Percentiles rank a stretch among this genome's conserved stretches.
Conservation (phyloP, 805 yeast genomes). For the Candida alai region DNA sequence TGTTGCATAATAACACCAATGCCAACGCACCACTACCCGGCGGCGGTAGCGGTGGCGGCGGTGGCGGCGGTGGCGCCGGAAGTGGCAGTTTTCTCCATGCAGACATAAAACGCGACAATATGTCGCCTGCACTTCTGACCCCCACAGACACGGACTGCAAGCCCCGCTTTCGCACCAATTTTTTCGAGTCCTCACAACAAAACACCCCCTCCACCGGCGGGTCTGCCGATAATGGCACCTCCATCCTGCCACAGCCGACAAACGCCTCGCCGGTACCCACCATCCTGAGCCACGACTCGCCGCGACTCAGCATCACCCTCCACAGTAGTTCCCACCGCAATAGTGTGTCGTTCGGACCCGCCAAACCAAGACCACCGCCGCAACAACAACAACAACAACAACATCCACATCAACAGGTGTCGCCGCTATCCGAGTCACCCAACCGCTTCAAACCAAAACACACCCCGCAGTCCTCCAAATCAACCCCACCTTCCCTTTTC, state of each 20-base stretch:
- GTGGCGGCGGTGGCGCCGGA: conserved; percentile 1
- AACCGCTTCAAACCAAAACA: conserved; percentile 1
- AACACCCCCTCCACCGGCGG: conserved; percentile 4
- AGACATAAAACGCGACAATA: background rate
- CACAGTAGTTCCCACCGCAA: conserved; percentile 9
- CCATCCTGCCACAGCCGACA: conserved; percentile 3
- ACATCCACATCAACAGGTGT: conserved; percentile 8
- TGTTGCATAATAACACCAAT: conserved; percentile 48
- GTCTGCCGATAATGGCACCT: background rate
- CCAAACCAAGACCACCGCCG: background rate
- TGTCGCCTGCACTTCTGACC: too few relatives aligned
- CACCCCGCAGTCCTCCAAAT: conserved; percentile 1
- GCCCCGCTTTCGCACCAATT: conserved; percentile 13
- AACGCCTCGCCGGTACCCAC: conserved; percentile 21
- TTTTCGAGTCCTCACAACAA: conserved; percentile 10
- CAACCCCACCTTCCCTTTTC: background rate
- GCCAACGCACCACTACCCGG: conserved; percentile 47
- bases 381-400: conserved; percentile 3
- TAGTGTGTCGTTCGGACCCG: conserved; percentile 7
- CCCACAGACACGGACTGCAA: background rate
- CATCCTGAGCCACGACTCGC: conserved; percentile 23
- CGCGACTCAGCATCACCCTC: conserved; percentile 11
- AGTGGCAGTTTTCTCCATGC: too few relatives aligned
- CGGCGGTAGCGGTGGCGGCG: conserved; percentile 1
- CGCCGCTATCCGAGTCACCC: conserved; percentile 6